A percentile compares a stretch with the other conserved stretches of the same genome.
These are phyloP conservation scores for Scedosporium dehoogii DNA, from an alignment of 2,329 filamentous ascomycete species.

Conservation along the genomic window DNA sequence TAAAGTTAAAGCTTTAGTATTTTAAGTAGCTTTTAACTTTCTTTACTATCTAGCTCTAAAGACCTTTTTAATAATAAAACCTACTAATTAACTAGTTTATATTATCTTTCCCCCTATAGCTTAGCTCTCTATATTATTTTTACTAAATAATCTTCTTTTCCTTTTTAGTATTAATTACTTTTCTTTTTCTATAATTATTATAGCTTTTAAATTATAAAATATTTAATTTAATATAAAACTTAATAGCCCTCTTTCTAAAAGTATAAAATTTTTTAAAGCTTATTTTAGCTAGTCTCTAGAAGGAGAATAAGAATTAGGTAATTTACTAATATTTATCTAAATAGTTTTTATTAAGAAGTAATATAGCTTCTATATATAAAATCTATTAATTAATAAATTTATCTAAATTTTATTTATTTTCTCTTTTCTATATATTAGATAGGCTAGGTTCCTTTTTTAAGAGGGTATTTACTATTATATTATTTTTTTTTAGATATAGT, in stretches of 20 bases:
- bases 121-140: too few species aligned
- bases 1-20: too few species aligned
- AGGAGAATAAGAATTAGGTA: neutral
- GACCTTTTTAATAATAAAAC: too few species aligned
- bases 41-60: too few species aligned
- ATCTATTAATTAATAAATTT: too few species aligned
- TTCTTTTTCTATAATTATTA: neutral
- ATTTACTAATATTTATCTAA: neutral
- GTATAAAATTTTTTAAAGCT: neutral
- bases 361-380: too few species aligned
- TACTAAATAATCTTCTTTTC: too few species aligned
- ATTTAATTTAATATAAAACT: neutral
- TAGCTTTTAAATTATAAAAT: neutral
- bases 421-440: neutral
- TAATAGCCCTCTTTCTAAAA: neutral
- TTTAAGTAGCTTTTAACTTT: too few species aligned
- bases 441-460: constrained; percentile 6
- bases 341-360: neutral
- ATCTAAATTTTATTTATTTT: neutral
- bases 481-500: neutral
- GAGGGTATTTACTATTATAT: constrained; percentile 6
- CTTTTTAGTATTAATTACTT: neutral
- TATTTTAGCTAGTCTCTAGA: neutral
- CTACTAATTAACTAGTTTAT: too few species aligned
- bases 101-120: too few species aligned